Evolutionary conservation across 2,329 filamentous ascomycete genomes (phyloP), one percentile per base, ranked within the genome.

Genomic region (Tricladium varicosporioides): DNA sequence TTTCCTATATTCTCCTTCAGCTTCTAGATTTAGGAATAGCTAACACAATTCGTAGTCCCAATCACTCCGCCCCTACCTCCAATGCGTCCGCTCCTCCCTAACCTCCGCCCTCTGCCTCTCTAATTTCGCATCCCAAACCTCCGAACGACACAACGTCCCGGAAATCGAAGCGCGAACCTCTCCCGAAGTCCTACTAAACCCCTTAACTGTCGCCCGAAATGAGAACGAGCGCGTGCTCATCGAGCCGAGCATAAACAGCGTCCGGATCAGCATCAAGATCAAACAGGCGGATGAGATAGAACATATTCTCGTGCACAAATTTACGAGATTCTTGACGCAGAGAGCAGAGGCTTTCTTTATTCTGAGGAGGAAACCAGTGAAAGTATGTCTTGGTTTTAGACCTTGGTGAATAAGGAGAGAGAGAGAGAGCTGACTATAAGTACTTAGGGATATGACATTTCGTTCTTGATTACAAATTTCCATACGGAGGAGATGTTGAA

Each of bases 211-310:
- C 66, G 89, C 93, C 62, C 87, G 94, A 63, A 99, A 99, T 76
- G 92, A 97, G 76, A 96, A 97, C 73, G 94, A 99, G 82, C 87
- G 89, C 67, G 93, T 99, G 65, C 80, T 96, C 60, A 96, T 97
- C 72, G 93, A 97, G 78, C 92, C 94, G 53, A 94, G 90, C 74
- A 88, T 97, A 78, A 99, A 99, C 82, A 95, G 90, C 66, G 89
- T 99, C 66, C 88, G 94, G 67, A 89, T 99, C 70, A 96, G 91
- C 82, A 96, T 99, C 78, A 91, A 93, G 80, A 97, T 99, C 76
- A 99, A 99, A 79, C 94, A 99, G 80, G 94, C 94, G 61, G 94
- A 99, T 74, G 94, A 99, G 78, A 99, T 97, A 69, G 94, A 99
- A 76, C 85, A 95, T 73, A 97, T 99, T 63, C 79, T 99, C 60